These are phyloP conservation scores for Carex pumila DNA, from an alignment of 176 grass and related monocot genomes.

Conservation along the genomic window DNA sequence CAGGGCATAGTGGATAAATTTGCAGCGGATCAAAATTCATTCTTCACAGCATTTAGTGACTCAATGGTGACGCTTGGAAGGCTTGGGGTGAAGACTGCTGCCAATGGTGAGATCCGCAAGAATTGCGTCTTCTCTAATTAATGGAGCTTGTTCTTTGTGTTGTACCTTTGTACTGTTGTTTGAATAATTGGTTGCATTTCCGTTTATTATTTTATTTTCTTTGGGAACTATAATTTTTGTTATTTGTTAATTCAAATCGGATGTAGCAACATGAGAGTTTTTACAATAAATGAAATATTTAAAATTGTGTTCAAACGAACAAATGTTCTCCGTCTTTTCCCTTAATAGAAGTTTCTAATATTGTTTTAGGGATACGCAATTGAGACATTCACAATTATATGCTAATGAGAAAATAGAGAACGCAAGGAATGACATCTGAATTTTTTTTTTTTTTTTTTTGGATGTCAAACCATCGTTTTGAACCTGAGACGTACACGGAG, in stretches of 20 bases:
- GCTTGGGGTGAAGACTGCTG: slow-evolving; percentile 41
- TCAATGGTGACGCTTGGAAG: slow-evolving; percentile 61
- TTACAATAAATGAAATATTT: not conserved
- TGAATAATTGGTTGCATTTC: not conserved
- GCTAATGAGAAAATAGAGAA: too few species aligned
- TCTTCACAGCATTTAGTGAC: slow-evolving; percentile 50
- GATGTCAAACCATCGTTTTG: too few species aligned
- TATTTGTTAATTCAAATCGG: not conserved
- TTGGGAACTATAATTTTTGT: not conserved
- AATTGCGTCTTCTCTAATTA: slow-evolving; percentile 28
- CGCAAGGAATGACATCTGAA: too few species aligned
- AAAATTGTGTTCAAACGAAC: not conserved
- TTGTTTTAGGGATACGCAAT: not conserved
- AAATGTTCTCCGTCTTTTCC: not conserved
- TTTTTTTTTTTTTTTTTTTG: not conserved
- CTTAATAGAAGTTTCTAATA: not conserved
- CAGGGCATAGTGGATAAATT: slow-evolving; percentile 23
- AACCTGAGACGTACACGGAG: too few species aligned
- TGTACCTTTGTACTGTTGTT: not conserved
- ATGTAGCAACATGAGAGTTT: not conserved
- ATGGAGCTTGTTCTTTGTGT: not conserved
- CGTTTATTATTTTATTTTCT: not conserved
- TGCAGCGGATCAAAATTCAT: slow-evolving; percentile 31
- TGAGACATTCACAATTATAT: not conserved
- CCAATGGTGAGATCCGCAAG: slow-evolving; percentile 45